Base-by-base conservation (phyloP, 169 alveolate genomes). In the Plasmodium ovale region DNA sequence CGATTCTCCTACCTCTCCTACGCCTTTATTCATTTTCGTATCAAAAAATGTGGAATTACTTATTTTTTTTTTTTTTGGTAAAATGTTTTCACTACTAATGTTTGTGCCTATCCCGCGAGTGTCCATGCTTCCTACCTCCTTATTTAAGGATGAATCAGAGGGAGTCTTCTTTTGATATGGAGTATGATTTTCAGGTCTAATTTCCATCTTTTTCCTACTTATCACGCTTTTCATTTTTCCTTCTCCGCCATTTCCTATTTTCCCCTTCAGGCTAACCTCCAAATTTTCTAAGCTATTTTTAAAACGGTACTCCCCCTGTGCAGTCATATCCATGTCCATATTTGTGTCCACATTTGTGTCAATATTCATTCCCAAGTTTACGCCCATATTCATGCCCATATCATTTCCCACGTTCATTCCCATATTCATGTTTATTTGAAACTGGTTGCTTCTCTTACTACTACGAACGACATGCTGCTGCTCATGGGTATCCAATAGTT, bases 51-150 rank as follows among this genome's bases (percentile, higher is more conserved):
- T 27, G 37, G 42, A 33, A 33, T 64, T 33, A 16, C 10, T 44
- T 23, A 29, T 64, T 29, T 64, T 64, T 16, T 64, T 64, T 42
- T 64, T 64, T 64, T 64, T 64, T 21, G 51, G 33, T 21, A 64
- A 7, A 42, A 42, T 64, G 23, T 64, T 64, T 42, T 64, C 72
- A 64, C 33, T 44, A 64, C 33, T 35, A 21, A 64, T 7, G 10
- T 21, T 35, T 19, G 29, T 64, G 4, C 23, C 72, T 44, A 64
- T 12, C 16, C 33, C 33, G 7, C n/a, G 19, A 21, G 9, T 59
- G 23, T 64, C 23, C 31, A 29, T 33, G 25, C 33, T 64, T 19
- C 16, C 33, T 21, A 0, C 19, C 23, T 59, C 69, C n/a, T 7
- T 12, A 59, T 23, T 23, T 59, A n/a, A n/a, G n/a, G n/a, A n/a